Evolutionary conservation across 345 rosid species (phyloP), one percentile per base, ranked within the genome.

Genomic region (Gossypium sturtianum): DNA sequence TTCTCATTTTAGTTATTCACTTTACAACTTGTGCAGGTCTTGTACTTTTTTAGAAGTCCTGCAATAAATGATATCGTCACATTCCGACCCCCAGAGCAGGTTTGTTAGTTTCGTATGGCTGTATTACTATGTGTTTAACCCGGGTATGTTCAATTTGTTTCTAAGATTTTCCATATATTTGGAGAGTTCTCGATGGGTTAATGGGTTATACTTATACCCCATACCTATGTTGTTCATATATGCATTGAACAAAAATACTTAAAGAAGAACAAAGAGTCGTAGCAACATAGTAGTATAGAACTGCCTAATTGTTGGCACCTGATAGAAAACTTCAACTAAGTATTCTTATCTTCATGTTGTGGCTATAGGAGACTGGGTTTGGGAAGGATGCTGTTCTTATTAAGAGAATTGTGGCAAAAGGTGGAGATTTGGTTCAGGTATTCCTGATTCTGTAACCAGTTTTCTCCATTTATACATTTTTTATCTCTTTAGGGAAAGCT

Each of bases 381-480:
- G 67, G 54, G 47, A 76, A 75, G 43, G 81, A 75, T 38, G 81
- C 72, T 15, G 77, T 82, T 51, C 82, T 73, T 56, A 80, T 84
- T 22, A 82, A 84, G 75, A 77, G 84, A 80, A 57, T 77, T 73
- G 82, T 84, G 4, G 83, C 87, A 67, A 77, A 81, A 72, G 82
- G 78, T 48, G 86, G 86, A 62, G 86, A 83, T 58, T 43, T 16
- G 8, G 84, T 83, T 62, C 79, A 74, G 82, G 86, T 83, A 69
- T 9, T 8, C 43, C 62, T 45, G 12, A 43, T 70, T 78, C 69
- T 66, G 38, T 51, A 53, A 15, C 67, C 59, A 29, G 2, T 70
- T 51, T 43, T 58, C 20, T 34, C 7, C 7, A 34, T 34, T 34
- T 34, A 34, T 34, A 34, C 20, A 3, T 23, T 17, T 47, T 29